A percentile compares a stretch with the other conserved stretches of the same genome.
These are phyloP conservation scores for Corynespora cassiicola DNA, from an alignment of 2,329 filamentous ascomycete species.

Conservation along the genomic window DNA sequence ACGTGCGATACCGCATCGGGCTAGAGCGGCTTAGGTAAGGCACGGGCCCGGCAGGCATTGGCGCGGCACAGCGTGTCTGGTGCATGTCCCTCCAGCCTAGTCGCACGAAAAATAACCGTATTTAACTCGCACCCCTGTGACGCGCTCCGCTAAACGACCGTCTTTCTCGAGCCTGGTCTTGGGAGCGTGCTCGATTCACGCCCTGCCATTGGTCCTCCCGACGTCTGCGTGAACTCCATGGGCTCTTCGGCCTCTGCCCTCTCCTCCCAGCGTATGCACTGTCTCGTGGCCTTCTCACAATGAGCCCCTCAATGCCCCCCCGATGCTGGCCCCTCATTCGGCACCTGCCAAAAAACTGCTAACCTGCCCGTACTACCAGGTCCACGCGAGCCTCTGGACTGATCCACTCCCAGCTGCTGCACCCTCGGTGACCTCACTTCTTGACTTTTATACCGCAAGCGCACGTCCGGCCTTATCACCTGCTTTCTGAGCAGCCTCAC, in stretches of 20 bases:
- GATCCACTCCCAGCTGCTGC: conserved; percentile 26
- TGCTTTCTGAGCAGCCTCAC: conserved; percentile 26
- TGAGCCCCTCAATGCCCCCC: conserved; percentile 26
- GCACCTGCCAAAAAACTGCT: conserved; percentile 27
- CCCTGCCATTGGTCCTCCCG: conserved; percentile 19
- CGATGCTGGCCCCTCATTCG: conserved; percentile 35
- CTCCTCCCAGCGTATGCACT: conserved; percentile 34
- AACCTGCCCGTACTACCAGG: conserved; percentile 24
- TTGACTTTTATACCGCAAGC: conserved; percentile 31
- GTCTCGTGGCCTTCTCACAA: conserved; percentile 43
- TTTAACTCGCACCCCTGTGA: conserved; percentile 1
- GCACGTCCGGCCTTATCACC: conserved; percentile 32
- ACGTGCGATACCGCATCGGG: no score
- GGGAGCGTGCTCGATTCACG: conserved; percentile 16
- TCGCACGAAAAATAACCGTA: conserved; percentile 6
- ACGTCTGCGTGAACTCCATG: conserved; percentile 33
- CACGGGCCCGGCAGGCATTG: no score
- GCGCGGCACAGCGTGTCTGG: no score
- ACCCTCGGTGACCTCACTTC: conserved; percentile 32
- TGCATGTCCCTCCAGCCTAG: no score
- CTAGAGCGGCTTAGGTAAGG: no score
- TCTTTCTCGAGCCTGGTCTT: no score
- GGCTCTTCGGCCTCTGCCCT: conserved; percentile 29
- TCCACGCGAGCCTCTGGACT: conserved; percentile 34
- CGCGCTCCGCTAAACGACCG: background rate